phyloP scores from a whole-genome alignment of 148 eudicot genomes.

The Nepenthes gracilis region DNA sequence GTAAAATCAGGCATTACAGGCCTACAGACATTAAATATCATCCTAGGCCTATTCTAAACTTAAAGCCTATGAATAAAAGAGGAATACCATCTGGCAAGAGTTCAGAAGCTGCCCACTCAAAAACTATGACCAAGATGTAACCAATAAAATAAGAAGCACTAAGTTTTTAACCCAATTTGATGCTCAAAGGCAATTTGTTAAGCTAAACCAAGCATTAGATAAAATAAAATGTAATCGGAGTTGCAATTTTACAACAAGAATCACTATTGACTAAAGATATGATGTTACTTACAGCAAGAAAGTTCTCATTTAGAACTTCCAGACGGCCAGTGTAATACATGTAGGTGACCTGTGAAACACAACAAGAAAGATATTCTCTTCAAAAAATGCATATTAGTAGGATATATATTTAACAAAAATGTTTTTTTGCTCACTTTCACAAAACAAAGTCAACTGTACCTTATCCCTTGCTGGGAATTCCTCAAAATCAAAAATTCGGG shows the following conservation, averaged over 20 bases:
- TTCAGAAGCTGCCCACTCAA: background rate
- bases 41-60: no score
- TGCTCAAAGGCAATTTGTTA: background rate
- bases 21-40: no score
- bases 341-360: constrained; percentile 56
- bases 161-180: background rate
- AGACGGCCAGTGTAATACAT: constrained; percentile 98
- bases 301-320: constrained; percentile 97
- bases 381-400: background rate
- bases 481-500: constrained; percentile 96
- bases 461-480: constrained; percentile 94
- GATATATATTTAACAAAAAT: no score
- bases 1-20: no score
- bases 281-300: constrained; percentile 57
- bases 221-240: background rate
- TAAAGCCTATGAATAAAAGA: no score
- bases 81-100: no score
- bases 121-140: background rate
- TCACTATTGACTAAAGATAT: background rate
- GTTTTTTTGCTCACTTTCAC: background rate
- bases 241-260: background rate
- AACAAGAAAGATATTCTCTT: background rate
- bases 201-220: background rate
- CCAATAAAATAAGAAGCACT: background rate
- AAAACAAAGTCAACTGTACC: constrained; percentile 25